phyloP scores from a whole-genome alignment of 148 eudicot genomes.

The Cornus suecica region DNA sequence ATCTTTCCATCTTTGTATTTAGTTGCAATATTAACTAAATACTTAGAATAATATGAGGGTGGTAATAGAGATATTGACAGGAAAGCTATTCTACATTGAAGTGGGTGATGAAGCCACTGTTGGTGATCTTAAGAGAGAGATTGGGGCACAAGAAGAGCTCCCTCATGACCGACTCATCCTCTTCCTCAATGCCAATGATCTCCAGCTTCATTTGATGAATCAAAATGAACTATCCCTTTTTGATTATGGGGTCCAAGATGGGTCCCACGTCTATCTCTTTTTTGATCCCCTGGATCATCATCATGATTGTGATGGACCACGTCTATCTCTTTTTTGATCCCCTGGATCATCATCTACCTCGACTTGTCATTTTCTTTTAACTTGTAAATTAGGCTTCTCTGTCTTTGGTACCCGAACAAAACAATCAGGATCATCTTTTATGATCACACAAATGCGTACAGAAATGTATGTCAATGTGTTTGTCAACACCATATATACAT shows the following conservation, averaged over 20 bases:
- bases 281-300: constrained; percentile 14
- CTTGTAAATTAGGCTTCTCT: too few species aligned
- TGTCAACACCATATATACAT: too few species aligned
- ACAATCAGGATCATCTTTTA: too few species aligned
- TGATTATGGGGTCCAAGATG: constrained; percentile 37
- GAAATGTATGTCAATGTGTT: too few species aligned
- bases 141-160: constrained; percentile 38
- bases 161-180: constrained; percentile 34
- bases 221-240: constrained; percentile 30
- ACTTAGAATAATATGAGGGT: constrained; percentile 30
- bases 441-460: too few species aligned
- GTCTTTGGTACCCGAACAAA: too few species aligned
- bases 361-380: not conserved
- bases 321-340: too few species aligned
- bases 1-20: too few species aligned
- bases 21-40: not conserved
- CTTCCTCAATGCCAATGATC: constrained; percentile 9
- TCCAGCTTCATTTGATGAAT: constrained; percentile 13
- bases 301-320: too few species aligned
- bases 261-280: constrained; percentile 43
- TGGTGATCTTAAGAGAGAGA: constrained; percentile 43
- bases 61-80: constrained; percentile 45
- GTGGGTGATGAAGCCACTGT: constrained; percentile 40
- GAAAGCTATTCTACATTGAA: constrained; percentile 43
- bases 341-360: too few species aligned